A percentile compares a stretch with the other conserved stretches of the same genome.
Conservation (phyloP, 257 asterid genomes). For the Coffea eugenioides region DNA sequence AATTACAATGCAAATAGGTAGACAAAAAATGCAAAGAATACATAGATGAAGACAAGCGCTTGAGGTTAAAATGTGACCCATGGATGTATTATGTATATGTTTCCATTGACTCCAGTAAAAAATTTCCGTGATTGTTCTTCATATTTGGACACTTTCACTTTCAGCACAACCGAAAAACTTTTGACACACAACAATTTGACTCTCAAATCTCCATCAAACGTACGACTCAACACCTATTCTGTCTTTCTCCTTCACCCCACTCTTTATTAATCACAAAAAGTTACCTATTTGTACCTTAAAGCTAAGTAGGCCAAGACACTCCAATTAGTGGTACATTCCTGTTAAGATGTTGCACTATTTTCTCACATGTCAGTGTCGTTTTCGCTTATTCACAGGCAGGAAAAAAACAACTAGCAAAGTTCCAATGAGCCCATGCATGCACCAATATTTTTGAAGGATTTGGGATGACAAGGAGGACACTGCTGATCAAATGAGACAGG, state of each 20-base stretch:
- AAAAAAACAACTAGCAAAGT: neutral
- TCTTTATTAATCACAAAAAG: neutral
- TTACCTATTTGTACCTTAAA: neutral
- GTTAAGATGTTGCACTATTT: neutral
- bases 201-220: neutral
- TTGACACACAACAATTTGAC: neutral
- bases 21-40: neutral
- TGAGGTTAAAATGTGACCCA: neutral
- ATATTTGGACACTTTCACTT: neutral
- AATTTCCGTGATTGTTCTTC: neutral
- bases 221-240: neutral
- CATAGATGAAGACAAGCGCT: neutral
- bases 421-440: neutral
- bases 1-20: too few species aligned
- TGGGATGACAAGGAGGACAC: neutral
- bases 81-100: neutral
- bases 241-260: neutral
- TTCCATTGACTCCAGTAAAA: neutral
- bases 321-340: neutral
- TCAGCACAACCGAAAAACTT: neutral
- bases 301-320: neutral
- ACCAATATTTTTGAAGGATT: neutral
- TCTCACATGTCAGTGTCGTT: slow-evolving; percentile 5
- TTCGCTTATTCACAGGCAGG: neutral
- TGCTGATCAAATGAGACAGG: neutral